phyloP scores from a whole-genome alignment of 495 filamentous ascomycete genomes.

The Neurospora pannonica region DNA sequence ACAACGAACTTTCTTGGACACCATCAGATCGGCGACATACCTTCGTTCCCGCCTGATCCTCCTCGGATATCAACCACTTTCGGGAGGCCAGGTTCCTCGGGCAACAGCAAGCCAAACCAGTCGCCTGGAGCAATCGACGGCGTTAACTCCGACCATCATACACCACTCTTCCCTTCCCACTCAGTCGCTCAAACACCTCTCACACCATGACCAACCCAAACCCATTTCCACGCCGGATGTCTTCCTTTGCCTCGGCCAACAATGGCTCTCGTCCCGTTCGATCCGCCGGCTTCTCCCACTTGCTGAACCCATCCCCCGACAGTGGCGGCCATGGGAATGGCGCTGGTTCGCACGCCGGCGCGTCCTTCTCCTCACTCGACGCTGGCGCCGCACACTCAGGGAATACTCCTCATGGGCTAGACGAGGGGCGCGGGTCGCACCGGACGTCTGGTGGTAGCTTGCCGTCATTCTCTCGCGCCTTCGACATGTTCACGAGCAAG shows the following conservation, averaged over 20 bases:
- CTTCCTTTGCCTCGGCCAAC: constrained; percentile 54
- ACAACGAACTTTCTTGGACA: not conserved
- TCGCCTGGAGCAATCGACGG: not conserved
- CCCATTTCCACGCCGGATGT: constrained; percentile 33
- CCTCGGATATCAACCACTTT: not conserved
- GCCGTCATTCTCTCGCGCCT: constrained; percentile 53
- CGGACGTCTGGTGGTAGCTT: constrained; percentile 18
- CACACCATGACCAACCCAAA: not conserved
- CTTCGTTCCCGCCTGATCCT: not conserved
- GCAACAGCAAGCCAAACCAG: not conserved
- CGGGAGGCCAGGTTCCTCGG: not conserved
- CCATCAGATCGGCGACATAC: not conserved
- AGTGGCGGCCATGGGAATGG: constrained; percentile 23
- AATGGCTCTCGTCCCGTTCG: constrained; percentile 35
- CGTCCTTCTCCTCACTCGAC: constrained; percentile 5
- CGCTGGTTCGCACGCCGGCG: constrained; percentile 27
- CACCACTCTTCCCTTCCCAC: not conserved
- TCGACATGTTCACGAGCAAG: constrained; percentile 36
- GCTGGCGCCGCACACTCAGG: constrained; percentile 13
- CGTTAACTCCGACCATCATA: not conserved
- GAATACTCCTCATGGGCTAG: constrained; percentile 17
- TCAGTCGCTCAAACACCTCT: not conserved
- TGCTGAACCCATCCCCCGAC: constrained; percentile 46
- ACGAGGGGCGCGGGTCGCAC: constrained; percentile 21
- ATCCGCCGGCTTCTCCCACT: constrained; percentile 49